Conservation (phyloP, 1,284 basidiomycete species). For the Jaminaea rosea region DNA sequence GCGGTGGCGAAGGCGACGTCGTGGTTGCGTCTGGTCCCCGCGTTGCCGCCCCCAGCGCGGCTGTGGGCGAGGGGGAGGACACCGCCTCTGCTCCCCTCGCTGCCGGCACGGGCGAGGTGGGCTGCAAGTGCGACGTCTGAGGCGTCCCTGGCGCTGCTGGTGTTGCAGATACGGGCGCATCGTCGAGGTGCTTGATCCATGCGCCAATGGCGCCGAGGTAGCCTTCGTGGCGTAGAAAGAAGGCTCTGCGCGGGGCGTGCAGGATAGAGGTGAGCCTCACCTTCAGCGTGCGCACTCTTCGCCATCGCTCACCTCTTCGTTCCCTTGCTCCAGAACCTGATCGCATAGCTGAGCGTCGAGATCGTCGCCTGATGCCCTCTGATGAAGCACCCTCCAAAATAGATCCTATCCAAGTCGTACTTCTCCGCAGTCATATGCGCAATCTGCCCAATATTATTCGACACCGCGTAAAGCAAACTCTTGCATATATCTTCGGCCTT, state of each 20-base stretch:
- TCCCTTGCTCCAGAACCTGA: slow-evolving; percentile 98
- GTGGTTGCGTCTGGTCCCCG: background rate
- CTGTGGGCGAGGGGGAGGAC: no score
- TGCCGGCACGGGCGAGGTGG: background rate
- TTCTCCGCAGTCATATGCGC: slow-evolving; percentile 99
- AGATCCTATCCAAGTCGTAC: slow-evolving; percentile 91
- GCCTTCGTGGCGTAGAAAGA: slow-evolving; percentile 95
- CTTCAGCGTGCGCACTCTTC: no score
- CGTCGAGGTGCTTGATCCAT: slow-evolving; percentile 41
- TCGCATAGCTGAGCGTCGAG: slow-evolving; percentile 93
- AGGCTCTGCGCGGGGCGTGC: no score
- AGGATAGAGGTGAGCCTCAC: no score
- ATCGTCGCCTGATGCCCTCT: slow-evolving; percentile 96
- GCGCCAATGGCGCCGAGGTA: slow-evolving; percentile 67
- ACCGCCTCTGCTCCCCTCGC: background rate
- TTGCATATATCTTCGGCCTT: slow-evolving; percentile 87
- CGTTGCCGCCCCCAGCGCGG: background rate
- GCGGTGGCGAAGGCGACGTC: background rate
- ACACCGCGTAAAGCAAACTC: slow-evolving; percentile 79
- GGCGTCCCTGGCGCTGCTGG: background rate
- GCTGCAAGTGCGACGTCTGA: background rate
- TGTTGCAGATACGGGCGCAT: background rate
- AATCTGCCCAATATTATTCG: slow-evolving; percentile 99
- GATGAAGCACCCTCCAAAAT: slow-evolving; percentile 99
- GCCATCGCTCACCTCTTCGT: no score